Evolutionary conservation across 2,329 filamentous ascomycete species (phyloP), one percentile per base, ranked within the genome.

Genomic region (Didymella lethalis): DNA sequence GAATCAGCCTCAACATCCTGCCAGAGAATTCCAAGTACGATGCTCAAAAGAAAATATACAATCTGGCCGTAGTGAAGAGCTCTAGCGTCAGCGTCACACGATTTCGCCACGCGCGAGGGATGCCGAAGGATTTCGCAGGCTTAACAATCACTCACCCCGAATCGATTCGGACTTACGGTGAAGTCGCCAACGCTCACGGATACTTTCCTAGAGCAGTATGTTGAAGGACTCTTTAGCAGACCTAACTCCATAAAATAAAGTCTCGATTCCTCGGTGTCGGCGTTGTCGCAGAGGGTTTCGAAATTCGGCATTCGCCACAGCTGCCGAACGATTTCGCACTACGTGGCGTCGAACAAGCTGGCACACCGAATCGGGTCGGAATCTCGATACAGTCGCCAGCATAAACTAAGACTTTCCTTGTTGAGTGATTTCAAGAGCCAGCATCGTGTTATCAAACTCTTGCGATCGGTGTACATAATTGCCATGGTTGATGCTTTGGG

Each of bases 321-420:
- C 26, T 2, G 4, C 41, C 49, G 23, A 38, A 18, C 20, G 29
- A 45, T 36, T 18, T 26, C 12, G 48, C 36, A 16, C 20, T 14
- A 4, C 5, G 18, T 4, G 2, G 38, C 18, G 20, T n/a, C 23
- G n/a, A 28, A 32, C 10, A 7, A 20, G 8, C 8, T 32, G 36
- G 48, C 36, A 4, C 12, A 18, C 53, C 41, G 31, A 57, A 40
- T 34, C 10, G 20, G 23, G 7, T 31, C 41, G 46, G 28, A 16
- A 51, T 48, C 54, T 23, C 48, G 43, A 44, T 50, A 36, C 54
- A 48, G 43, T 25, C 6, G n/a, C n/a, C 54, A 26, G 52, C 43
- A 38, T 44, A 11, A 18, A 2, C 23, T 36, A 4, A 16, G 26
- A 29, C 7, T 43, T 52, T 48, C 48, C 34, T 36, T n/a, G 10